These are phyloP conservation scores for Purshia tridentata DNA, from an alignment of 306 rosid species.

Conservation along the genomic window DNA sequence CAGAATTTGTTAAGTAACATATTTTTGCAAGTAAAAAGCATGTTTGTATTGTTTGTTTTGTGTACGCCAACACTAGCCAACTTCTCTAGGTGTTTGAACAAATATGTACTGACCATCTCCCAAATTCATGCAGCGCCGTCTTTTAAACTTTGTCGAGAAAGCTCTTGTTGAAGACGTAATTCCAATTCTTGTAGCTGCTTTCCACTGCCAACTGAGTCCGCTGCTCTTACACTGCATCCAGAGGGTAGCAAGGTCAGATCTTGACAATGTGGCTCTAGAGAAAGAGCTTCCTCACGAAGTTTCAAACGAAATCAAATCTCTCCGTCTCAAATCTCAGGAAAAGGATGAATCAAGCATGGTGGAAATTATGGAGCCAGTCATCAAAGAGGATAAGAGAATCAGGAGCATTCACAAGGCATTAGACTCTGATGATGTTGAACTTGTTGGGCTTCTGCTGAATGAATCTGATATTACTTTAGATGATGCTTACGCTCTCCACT, in stretches of 20 bases:
- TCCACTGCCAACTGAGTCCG: conserved; percentile 57
- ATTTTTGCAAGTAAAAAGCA: background rate
- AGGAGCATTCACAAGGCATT: conserved; percentile 65
- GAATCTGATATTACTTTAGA: conserved; percentile 73
- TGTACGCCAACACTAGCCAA: background rate
- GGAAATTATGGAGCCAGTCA: conserved; percentile 38
- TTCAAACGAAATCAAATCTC: conserved; percentile 43
- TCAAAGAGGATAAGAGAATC: conserved; percentile 49
- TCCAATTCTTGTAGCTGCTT: conserved; percentile 67
- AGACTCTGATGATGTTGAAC: conserved; percentile 88
- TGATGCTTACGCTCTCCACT: conserved; percentile 76
- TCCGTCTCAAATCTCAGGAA: conserved; percentile 33
- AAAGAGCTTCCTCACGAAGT: conserved; percentile 72
- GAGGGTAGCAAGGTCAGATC: conserved; percentile 66
- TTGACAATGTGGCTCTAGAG: conserved; percentile 57
- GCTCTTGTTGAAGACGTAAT: conserved; percentile 84
- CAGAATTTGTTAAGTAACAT: background rate
- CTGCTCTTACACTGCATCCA: conserved; percentile 61
- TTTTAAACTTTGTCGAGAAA: conserved; percentile 73
- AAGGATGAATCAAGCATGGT: conserved; percentile 32
- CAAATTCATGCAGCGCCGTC: conserved; percentile 64
- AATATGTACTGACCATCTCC: conserved; percentile 17
- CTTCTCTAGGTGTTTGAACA: background rate
- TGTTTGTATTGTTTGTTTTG: background rate
- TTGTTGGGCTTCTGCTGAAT: conserved; percentile 59